Evolutionary conservation across 495 filamentous ascomycete species (phyloP).

Genomic region (Aspergillus conjunctus): DNA sequence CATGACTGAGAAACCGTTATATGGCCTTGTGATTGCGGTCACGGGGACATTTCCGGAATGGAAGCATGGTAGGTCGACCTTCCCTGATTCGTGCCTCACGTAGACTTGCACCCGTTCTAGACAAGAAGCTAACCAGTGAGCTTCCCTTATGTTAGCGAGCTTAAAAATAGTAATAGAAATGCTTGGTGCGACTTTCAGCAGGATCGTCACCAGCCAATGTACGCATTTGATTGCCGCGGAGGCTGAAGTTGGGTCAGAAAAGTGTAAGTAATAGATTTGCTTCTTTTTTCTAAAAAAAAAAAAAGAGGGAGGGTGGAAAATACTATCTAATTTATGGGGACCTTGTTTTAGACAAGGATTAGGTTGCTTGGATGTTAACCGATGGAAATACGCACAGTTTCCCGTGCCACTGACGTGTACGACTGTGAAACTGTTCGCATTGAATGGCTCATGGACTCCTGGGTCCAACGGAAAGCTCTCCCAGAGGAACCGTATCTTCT

Average conservation of each 20-base stretch:
- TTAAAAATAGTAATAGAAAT: background rate
- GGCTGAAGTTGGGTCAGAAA: background rate
- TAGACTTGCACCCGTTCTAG: too few relatives aligned
- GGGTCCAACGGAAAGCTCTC: background rate
- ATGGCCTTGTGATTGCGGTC: background rate
- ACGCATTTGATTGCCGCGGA: background rate
- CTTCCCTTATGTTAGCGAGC: background rate
- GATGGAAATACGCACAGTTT: background rate
- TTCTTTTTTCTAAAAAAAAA: background rate
- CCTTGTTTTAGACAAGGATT: too few relatives aligned
- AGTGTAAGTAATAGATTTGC: background rate
- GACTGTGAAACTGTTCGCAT: background rate
- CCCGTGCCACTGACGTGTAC: background rate
- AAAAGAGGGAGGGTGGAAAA: too few relatives aligned
- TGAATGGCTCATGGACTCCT: background rate
- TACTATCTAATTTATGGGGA: too few relatives aligned
- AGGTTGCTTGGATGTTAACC: background rate
- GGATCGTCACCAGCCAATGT: background rate
- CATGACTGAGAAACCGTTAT: background rate
- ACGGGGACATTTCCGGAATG: background rate
- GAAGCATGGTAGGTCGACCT: background rate
- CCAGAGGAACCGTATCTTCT: background rate
- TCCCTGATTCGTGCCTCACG: background rate
- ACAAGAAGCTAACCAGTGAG: background rate
- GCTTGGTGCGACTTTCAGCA: background rate